Base-by-base conservation (phyloP, 2,329 filamentous ascomycete genomes). In the Scopulariopsis brevicaulis region DNA sequence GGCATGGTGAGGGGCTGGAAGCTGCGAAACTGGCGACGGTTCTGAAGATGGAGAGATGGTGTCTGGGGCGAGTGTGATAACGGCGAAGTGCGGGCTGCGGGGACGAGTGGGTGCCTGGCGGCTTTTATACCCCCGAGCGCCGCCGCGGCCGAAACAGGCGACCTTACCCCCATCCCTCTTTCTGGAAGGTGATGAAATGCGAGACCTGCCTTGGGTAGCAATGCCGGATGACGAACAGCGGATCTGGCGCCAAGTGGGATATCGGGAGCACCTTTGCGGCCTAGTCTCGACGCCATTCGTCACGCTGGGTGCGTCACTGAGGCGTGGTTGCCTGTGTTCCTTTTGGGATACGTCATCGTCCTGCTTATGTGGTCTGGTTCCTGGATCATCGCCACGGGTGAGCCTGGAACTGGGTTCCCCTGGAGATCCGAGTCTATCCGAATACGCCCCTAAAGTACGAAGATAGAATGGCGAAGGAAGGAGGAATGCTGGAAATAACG, bases 1-100 rank as follows among this genome's bases (percentile, higher is more conserved):
- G 79, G 77, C 79, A 82, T 82, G 53, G 66, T 78, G 65, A 53
- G 57, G 15, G 59, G 58, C 54, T 58, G 46, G 5, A n/a, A 50
- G 43, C 14, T 57, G 24, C 57, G 28, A 53, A 53, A 53, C 34
- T 40, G 46, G 4, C 55, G 25, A n/a, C 15, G 14, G n/a, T n/a
- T 46, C 40, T 2, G 18, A 20, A 32, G 53, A 57, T 37, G 14
- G 24, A 54, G 35, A 11, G 8, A 28, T 25, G 35, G 22, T 25
- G 25, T 54, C 34, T 28, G 50, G 18, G 40, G 34, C 10, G 14
- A 48, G 24, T 2, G 40, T 53, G 55, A 53, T 54, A 50, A 54
- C 28, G 24, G 53, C 35, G 56, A 24, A 25, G 34, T 54, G 51
- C 40, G 51, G 35, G 34, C 28, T 46, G 56, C 51, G 51, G 51